phyloP scores from a whole-genome alignment of 1,139 yeast genomes.

The Scheffersomyces parashehatae region DNA sequence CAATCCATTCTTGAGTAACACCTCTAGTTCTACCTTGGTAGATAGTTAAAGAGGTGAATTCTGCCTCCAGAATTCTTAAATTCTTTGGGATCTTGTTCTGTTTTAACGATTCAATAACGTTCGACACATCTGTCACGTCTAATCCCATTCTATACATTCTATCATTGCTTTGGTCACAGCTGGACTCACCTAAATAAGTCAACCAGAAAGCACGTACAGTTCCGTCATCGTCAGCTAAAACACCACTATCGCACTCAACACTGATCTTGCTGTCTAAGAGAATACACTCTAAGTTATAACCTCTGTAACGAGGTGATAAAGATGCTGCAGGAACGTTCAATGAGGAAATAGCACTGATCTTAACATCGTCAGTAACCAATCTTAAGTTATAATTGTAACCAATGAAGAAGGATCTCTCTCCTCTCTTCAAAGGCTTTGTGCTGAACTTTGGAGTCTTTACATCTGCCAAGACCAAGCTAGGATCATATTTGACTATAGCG shows the following conservation, averaged over 20 bases:
- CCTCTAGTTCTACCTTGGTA: slow-evolving; percentile 83
- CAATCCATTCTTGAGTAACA: slow-evolving; percentile 82
- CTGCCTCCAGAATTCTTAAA: slow-evolving; percentile 73
- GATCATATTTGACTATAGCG: slow-evolving; percentile 83
- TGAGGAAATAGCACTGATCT: slow-evolving; percentile 74
- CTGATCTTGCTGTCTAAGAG: slow-evolving; percentile 73
- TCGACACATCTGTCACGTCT: slow-evolving; percentile 64
- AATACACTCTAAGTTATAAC: slow-evolving; percentile 78
- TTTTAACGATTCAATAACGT: slow-evolving; percentile 58
- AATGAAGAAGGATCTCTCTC: slow-evolving; percentile 72
- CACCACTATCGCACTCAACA: slow-evolving; percentile 78
- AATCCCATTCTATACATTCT: slow-evolving; percentile 77
- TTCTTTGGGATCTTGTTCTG: slow-evolving; percentile 53
- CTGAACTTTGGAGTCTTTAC: slow-evolving; percentile 64
- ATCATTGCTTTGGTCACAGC: slow-evolving; percentile 49
- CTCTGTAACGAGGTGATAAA: slow-evolving; percentile 77
- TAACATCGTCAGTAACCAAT: slow-evolving; percentile 72
- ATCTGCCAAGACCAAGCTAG: slow-evolving; percentile 49
- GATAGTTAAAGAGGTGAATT: slow-evolving; percentile 67
- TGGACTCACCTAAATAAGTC: slow-evolving; percentile 71
- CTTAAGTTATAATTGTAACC: slow-evolving; percentile 77
- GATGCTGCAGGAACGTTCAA: slow-evolving; percentile 71
- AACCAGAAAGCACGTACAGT: slow-evolving; percentile 83
- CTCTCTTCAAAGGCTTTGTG: slow-evolving; percentile 61
- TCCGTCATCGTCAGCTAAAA: slow-evolving; percentile 77